Conservation (phyloP, 2,329 filamentous ascomycete species). For the Diplodia intermedia region DNA sequence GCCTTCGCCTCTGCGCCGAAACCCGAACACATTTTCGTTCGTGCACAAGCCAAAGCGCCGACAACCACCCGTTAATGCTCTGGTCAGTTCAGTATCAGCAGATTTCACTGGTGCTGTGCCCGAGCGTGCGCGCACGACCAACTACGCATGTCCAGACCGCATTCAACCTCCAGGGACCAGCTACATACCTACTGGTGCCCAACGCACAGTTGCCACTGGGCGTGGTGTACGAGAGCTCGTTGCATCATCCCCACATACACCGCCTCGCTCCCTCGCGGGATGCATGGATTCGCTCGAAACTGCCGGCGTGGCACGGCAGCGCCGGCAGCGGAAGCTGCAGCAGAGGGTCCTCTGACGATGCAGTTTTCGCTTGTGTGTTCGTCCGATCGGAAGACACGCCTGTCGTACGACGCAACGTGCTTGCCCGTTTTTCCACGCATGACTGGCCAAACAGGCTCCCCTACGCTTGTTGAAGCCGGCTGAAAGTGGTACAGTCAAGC, state of each 20-base stretch:
- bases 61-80: background rate
- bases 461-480: background rate
- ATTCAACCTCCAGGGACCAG: background rate
- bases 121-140: conserved; percentile 2
- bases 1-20: background rate
- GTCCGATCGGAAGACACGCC: background rate
- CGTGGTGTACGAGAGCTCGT: background rate
- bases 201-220: background rate
- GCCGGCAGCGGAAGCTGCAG: background rate
- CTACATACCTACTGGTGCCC: background rate
- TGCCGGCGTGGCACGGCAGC: background rate
- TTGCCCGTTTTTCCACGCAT: background rate
- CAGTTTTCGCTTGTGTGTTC: background rate
- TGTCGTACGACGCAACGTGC: background rate
- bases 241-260: background rate
- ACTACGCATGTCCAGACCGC: background rate
- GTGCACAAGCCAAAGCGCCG: background rate
- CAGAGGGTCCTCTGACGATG: background rate
- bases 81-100: background rate
- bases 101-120: background rate
- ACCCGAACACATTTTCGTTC: background rate
- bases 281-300: background rate
- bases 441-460: background rate
- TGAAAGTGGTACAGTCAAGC: background rate
- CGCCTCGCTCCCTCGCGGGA: background rate